phyloP scores from a whole-genome alignment of 2,329 filamentous ascomycete species.

The Geosmithia morbida region DNA sequence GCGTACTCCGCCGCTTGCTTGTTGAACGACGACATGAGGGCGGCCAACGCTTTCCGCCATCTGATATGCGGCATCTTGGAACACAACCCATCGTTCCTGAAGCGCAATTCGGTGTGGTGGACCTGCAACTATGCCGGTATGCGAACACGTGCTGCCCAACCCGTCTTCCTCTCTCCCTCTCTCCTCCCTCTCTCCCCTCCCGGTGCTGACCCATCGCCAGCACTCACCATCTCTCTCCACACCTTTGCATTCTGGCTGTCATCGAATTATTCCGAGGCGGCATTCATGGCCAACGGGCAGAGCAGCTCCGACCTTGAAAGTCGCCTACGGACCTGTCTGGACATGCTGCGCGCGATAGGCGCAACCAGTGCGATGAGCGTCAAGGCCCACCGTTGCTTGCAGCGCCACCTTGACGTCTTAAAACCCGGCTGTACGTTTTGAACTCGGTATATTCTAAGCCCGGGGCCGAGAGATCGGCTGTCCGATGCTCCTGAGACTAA shows the following conservation, averaged over 20 bases:
- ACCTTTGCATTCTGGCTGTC: conserved; percentile 12
- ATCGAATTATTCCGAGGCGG: conserved; percentile 5
- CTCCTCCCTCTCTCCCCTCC: neutral
- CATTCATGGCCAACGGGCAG: neutral
- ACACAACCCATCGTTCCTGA: conserved; percentile 8
- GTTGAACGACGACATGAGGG: conserved; percentile 8
- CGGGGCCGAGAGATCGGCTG: no score
- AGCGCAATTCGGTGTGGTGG: conserved; percentile 14
- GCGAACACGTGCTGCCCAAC: no score
- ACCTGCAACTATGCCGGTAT: conserved; percentile 15
- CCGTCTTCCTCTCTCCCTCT: neutral
- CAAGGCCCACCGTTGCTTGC: conserved; percentile 9
- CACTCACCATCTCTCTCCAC: conserved; percentile 7
- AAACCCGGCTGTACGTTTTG: conserved; percentile 5
- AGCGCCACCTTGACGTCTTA: conserved; percentile 6
- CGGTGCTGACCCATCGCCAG: neutral
- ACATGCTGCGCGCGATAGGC: conserved; percentile 6
- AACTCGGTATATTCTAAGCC: no score
- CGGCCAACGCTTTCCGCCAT: conserved; percentile 7
- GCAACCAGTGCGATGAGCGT: conserved; percentile 9
- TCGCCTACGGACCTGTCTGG: neutral
- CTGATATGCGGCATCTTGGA: conserved; percentile 4
- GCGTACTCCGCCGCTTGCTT: conserved; percentile 6
- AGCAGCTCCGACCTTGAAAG: neutral
- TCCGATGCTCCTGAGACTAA: no score